A percentile compares a stretch with the other conserved stretches of the same genome.
Evolutionary conservation across 257 asterid genomes (phyloP).

Genomic region (Gynochthodes officinalis): DNA sequence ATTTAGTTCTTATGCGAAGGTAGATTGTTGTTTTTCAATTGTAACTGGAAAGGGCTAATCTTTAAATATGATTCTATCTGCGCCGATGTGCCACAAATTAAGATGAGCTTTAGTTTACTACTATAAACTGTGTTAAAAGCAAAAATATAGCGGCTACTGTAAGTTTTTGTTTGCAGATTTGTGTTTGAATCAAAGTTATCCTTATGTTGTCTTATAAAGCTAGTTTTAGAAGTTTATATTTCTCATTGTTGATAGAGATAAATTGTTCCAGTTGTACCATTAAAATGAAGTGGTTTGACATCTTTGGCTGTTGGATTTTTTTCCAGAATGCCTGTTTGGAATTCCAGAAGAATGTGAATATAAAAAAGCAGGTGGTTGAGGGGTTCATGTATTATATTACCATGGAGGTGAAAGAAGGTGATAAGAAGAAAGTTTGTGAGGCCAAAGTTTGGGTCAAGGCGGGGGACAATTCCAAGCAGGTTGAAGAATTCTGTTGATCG

Average conservation of each 20-base stretch:
- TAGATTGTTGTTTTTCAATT: too few species aligned
- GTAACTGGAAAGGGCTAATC: not conserved
- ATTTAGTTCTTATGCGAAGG: not conserved
- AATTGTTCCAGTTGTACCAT: not conserved
- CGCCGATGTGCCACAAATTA: not conserved
- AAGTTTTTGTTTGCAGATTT: not conserved
- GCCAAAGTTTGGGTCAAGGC: constrained; percentile 94
- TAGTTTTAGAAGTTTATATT: not conserved
- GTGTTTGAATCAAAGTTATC: not conserved
- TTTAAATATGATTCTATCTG: not conserved
- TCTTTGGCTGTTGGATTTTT: not conserved
- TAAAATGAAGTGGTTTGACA: not conserved
- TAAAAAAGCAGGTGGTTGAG: constrained; percentile 71
- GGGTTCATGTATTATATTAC: constrained; percentile 76
- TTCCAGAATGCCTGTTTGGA: constrained; percentile 63
- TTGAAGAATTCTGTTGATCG: constrained; percentile 66
- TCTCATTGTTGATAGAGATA: not conserved
- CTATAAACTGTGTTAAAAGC: not conserved
- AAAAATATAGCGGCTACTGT: not conserved
- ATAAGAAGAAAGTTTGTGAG: constrained; percentile 60
- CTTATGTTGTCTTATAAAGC: not conserved
- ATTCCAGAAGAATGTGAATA: constrained; percentile 66
- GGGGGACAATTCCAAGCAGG: constrained; percentile 78
- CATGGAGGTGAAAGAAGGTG: constrained; percentile 67
- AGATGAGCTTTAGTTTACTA: too few species aligned